Percentiles rank a stretch among this genome's conserved stretches.
phyloP scores from a whole-genome alignment of 2,329 filamentous ascomycete genomes.

The Sporothrix luriei region DNA sequence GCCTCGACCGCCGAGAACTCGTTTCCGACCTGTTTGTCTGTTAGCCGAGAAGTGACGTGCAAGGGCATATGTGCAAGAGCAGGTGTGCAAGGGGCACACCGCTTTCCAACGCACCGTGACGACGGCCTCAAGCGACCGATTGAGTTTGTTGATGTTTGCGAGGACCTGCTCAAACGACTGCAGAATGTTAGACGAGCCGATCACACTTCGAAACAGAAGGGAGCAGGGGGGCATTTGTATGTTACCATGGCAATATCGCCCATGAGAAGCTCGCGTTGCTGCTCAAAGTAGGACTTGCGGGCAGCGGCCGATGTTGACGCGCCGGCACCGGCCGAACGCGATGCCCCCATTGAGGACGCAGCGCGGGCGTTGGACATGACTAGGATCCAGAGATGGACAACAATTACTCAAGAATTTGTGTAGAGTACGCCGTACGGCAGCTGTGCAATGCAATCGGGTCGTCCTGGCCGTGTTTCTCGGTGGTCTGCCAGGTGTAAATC shows the following conservation, averaged over 20 bases:
- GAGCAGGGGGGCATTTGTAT: slow-evolving; percentile 31
- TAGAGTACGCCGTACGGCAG: not conserved
- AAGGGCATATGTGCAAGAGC: too few species aligned
- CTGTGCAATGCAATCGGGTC: not conserved
- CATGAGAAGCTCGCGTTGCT: slow-evolving; percentile 71
- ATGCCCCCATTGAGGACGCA: slow-evolving; percentile 23
- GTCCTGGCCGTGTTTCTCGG: not conserved
- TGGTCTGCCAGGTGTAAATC: not conserved
- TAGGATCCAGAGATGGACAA: not conserved
- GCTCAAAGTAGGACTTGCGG: slow-evolving; percentile 69
- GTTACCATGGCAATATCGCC: slow-evolving; percentile 71
- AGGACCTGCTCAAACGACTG: slow-evolving; percentile 85
- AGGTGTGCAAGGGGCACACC: too few species aligned
- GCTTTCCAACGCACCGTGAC: slow-evolving; percentile 69
- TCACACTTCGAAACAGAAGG: not conserved
- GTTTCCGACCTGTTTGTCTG: slow-evolving; percentile 70
- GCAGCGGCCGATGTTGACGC: slow-evolving; percentile 47
- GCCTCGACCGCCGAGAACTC: slow-evolving; percentile 97
- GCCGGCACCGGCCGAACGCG: slow-evolving; percentile 15
- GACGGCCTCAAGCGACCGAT: slow-evolving; percentile 86
- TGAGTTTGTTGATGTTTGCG: slow-evolving; percentile 93
- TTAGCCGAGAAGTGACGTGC: not conserved
- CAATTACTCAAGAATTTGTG: not conserved
- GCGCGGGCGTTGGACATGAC: slow-evolving; percentile 22
- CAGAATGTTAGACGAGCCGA: not conserved